Conservation (phyloP, 371 early-diverging fungal species). For the Synchytrium microbalum region DNA sequence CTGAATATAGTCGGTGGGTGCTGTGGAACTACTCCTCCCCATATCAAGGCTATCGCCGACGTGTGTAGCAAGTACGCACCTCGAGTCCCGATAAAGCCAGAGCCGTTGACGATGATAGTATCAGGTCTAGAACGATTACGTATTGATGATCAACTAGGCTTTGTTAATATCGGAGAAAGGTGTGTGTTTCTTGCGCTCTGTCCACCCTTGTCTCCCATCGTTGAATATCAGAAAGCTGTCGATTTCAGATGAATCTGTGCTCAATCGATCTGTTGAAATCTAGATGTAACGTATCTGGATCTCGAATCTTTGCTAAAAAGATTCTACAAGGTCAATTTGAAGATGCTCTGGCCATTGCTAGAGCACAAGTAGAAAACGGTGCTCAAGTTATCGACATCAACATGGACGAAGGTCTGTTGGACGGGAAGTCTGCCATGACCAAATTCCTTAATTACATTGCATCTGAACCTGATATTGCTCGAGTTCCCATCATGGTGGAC, state of each 20-base stretch:
- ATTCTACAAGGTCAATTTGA: conserved; percentile 83
- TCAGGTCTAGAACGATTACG: conserved; percentile 71
- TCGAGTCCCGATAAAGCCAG: conserved; percentile 53
- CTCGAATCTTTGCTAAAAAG: conserved; percentile 84
- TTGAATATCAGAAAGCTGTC: no score
- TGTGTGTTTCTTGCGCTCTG: no score
- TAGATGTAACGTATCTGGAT: conserved; percentile 95
- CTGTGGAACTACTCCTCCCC: conserved; percentile 91
- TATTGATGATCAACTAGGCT: conserved; percentile 63
- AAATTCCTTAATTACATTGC: conserved; percentile 82
- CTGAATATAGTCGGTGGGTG: conserved; percentile 93
- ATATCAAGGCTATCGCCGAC: conserved; percentile 83
- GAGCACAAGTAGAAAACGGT: conserved; percentile 87
- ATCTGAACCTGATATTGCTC: conserved; percentile 90
- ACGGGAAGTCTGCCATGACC: conserved; percentile 86
- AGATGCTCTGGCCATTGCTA: conserved; percentile 85
- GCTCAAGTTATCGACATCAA: conserved; percentile 90
- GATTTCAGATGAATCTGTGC: no score
- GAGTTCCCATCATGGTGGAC: conserved; percentile 86
- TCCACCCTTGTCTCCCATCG: no score
- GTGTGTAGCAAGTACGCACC: conserved; percentile 63
- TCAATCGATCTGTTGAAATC: no score
- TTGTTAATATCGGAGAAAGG: conserved; percentile 90
- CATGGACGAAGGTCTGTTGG: conserved; percentile 92
- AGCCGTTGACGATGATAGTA: conserved; percentile 62